Base-by-base conservation (phyloP, 441 rosid species). In the Corymbia citriodora region DNA sequence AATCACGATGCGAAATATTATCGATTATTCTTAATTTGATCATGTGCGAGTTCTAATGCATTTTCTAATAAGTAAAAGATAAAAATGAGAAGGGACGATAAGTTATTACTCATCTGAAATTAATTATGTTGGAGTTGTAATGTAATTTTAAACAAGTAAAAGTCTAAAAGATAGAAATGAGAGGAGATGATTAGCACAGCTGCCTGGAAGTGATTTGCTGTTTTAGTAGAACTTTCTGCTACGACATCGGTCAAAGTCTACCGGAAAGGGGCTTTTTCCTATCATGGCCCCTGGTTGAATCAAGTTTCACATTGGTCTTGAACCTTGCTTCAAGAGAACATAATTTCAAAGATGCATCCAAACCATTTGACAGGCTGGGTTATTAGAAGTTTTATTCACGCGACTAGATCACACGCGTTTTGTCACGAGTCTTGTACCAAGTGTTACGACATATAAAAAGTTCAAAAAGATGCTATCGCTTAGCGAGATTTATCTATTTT, bases 201-300 rank as follows among this genome's bases (percentile, higher is more conserved):
- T 72, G 18, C 49, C 6, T 10, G 82, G 5, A 40, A 11, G 13
- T 12, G 10, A 21, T 11, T 21, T 6, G 10, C 7, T 40, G 85
- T 45, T 45, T 79, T 23, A 2, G 18, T 8, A 12, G 85, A 45
- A 79, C 10, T 23, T 45, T 48, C 17, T 17, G 52, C 52, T 23
- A 45, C 3, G 52, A 23, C 85, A 0, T 79, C 52, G 4, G 52
- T 45, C 52, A 23, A 79, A 40, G 83, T 40, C 83, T 40, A 11
- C 27, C 2, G 0, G 17, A 9, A 40, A 74, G 21, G 2, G 4
- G 50, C 27, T 2, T 4, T 14, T 10, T 3, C 82, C 27, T 19
- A 19, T 19, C 83, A 11, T 36, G 50, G 83, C 17, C 83, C 50
- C 11, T 23, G 52, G 52, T 79, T 4, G 85, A 23, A 12, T 23